A percentile compares a stretch with the other conserved stretches of the same genome.
Conservation (phyloP, 768 basidiomycete species). For the Psilocybe cyanescens region DNA sequence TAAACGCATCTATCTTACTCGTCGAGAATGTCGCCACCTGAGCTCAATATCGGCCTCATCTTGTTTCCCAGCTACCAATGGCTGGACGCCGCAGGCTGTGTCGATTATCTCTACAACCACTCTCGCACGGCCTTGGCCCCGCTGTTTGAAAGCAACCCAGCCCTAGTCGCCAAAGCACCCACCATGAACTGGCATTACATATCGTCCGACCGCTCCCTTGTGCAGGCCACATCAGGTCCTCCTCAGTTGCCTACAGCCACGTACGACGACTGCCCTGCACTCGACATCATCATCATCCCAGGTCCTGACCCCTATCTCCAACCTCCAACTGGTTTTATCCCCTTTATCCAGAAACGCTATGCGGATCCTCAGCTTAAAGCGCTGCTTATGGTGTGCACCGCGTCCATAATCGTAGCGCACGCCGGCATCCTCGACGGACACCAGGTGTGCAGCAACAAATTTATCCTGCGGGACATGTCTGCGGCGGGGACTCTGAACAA, state of each 20-base stretch:
- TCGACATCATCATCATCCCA: conserved; percentile 30
- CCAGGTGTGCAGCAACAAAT: conserved; percentile 27
- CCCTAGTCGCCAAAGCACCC: conserved; percentile 20
- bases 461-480: conserved; percentile 12
- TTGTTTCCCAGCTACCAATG: conserved; percentile 22
- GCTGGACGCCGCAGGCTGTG: conserved; percentile 26
- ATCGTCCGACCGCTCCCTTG: conserved; percentile 15
- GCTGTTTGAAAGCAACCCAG: neutral
- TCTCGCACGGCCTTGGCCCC: conserved; percentile 2
- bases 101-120: conserved; percentile 26
- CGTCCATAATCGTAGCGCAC: conserved; percentile 21
- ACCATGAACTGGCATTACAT: conserved; percentile 29
- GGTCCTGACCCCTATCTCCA: conserved; percentile 19
- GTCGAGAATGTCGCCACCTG: neutral
- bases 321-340: conserved; percentile 17
- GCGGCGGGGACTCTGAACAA: conserved; percentile 15
- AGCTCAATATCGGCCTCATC: conserved; percentile 19
- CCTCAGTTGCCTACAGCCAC: conserved; percentile 22
- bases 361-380: conserved; percentile 21
- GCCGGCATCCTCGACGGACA: conserved; percentile 27
- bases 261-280: conserved; percentile 22
- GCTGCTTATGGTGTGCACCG: conserved; percentile 26
- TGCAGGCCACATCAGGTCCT: conserved; percentile 23
- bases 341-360: conserved; percentile 21
- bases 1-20: neutral